Base-by-base conservation (phyloP, 2,329 filamentous ascomycete genomes). In the Scedosporium aurantiacum region DNA sequence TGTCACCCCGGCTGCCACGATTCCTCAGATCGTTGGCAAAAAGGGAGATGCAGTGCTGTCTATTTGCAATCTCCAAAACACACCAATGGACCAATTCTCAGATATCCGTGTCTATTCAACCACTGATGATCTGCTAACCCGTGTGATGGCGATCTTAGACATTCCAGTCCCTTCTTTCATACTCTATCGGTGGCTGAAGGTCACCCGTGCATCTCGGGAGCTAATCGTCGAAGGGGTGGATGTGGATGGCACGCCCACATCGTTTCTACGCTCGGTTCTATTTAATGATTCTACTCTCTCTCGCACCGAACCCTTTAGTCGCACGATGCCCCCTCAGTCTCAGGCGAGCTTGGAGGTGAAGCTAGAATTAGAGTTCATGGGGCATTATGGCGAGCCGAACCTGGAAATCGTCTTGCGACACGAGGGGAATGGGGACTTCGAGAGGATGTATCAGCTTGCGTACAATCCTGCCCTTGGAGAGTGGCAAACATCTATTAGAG, bases 21-120 rank as follows among this genome's bases (percentile, higher is more conserved):
- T 79, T 8, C 75, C 77, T 0, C 71, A 73, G 52, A 67, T 67
- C 0, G 70, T 72, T 0, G 73, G 73, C 1, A 62, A 65, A 16
- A 70, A 65, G 8, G 66, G 66, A 18, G 64, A 62, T 3, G 71
- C 69, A 0, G 71, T 70, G 25, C 70, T 79, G 2, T 72, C 66
- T 0, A 77, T 80, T 18, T 79, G 77, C 63, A 79, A 80, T 57
- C 68, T 80, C 2, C 77, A 80, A 59, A 68, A 69, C 0, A 79
- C 77, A 3, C 74, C 74, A 0, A 57, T 77, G 3, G 76, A 80
- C 43, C 37, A 64, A 0, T 60, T 74, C 0, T 66, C 71, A 0
- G 65, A 68, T 2, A 23, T 75, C 23, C 69, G 76, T 0, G 60
- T 78, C 0, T 72, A 72, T 62, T 66, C 73, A 0, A 71, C 68